These are phyloP conservation scores for Panaeolus papilionaceus DNA, from an alignment of 768 basidiomycete species.

Conservation along the genomic window DNA sequence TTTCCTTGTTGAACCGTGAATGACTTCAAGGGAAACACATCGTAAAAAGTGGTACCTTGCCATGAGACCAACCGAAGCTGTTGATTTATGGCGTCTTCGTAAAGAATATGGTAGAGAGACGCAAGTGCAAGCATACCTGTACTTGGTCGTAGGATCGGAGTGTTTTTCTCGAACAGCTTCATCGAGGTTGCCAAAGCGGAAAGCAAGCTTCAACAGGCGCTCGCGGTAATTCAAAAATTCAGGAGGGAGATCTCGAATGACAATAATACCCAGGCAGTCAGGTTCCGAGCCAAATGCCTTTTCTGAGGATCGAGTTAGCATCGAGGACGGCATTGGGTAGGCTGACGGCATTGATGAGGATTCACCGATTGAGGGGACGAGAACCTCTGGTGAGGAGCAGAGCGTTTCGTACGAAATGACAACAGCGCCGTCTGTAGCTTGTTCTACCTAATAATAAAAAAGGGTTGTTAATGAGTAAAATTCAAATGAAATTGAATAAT, in stretches of 20 bases:
- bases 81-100: not conserved
- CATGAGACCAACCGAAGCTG: slow-evolving; percentile 98
- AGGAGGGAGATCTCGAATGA: slow-evolving; percentile 81
- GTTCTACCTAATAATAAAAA: slow-evolving; percentile 21
- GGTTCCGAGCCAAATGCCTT: slow-evolving; percentile 85
- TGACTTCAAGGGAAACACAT: slow-evolving; percentile 9
- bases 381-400: slow-evolving; percentile 30
- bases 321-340: slow-evolving; percentile 14
- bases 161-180: slow-evolving; percentile 74
- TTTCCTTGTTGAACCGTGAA: slow-evolving; percentile 59
- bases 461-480: not conserved
- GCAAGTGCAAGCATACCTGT: slow-evolving; percentile 60
- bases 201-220: slow-evolving; percentile 74
- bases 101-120: not conserved
- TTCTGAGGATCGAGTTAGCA: slow-evolving; percentile 45
- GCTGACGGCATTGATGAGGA: slow-evolving; percentile 11
- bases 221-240: slow-evolving; percentile 69
- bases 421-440: slow-evolving; percentile 36
- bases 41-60: slow-evolving; percentile 61
- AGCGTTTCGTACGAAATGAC: slow-evolving; percentile 36
- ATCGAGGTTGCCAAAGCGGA: slow-evolving; percentile 77
- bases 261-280: slow-evolving; percentile 78
- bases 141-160: slow-evolving; percentile 72
- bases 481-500: not conserved
- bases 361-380: slow-evolving; percentile 63